These are phyloP conservation scores for Hevea brasiliensis DNA, from an alignment of 345 rosid species.

Conservation along the genomic window DNA sequence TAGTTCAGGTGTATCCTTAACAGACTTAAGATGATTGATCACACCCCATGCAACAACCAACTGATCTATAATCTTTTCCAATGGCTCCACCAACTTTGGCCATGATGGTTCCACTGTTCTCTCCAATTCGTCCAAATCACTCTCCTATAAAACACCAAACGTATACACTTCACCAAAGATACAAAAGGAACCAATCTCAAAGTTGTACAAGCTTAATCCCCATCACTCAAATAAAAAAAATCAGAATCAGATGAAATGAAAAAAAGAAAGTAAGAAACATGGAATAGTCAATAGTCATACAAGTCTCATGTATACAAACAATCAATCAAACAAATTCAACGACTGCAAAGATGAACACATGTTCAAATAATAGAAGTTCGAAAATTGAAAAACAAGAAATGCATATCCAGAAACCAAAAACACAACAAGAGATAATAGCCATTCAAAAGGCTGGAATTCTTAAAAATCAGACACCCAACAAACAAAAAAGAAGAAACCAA, in stretches of 20 bases:
- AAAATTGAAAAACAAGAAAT: too few relatives aligned
- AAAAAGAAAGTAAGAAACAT: too few relatives aligned
- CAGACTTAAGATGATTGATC: slow-evolving; percentile 78
- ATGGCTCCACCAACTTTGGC: slow-evolving; percentile 85
- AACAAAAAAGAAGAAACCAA: not conserved
- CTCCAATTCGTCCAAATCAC: slow-evolving; percentile 72
- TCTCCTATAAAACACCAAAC: slow-evolving; percentile 42
- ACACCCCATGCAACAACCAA: slow-evolving; percentile 75
- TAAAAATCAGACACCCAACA: not conserved
- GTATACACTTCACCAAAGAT: too few relatives aligned
- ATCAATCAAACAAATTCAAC: too few relatives aligned
- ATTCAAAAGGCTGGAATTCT: not conserved
- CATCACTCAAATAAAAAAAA: too few relatives aligned
- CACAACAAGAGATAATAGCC: not conserved
- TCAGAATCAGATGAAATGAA: too few relatives aligned
- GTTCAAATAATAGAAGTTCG: too few relatives aligned
- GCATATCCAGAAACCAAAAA: not conserved
- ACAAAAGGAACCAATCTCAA: too few relatives aligned
- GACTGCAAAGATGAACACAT: too few relatives aligned
- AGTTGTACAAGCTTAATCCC: too few relatives aligned
- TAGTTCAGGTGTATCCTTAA: slow-evolving; percentile 80
- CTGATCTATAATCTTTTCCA: slow-evolving; percentile 75
- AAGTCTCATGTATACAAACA: too few relatives aligned
- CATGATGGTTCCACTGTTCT: slow-evolving; percentile 72
- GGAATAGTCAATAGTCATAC: too few relatives aligned